Base-by-base conservation (phyloP, 1,284 basidiomycete genomes). In the Cryptococcus deneoformans region DNA sequence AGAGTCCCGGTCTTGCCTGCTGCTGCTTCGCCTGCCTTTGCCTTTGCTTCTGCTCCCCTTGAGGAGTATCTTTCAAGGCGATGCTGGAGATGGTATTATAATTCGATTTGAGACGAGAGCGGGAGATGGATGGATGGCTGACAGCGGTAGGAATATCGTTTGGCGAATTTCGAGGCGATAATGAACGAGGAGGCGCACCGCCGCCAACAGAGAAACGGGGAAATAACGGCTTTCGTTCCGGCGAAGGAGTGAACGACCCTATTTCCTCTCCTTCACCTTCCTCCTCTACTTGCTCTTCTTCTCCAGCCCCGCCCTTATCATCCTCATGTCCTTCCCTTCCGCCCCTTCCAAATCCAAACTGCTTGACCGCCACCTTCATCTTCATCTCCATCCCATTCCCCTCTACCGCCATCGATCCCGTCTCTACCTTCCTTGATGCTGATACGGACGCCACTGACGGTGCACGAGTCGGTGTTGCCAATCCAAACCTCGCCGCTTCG, bases 221-320 rank as follows among this genome's bases (percentile, higher is more conserved):
- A 20, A 20, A 20, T 20, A 20, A 20, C 20, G 20, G 20, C 20
- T 35, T 39, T 5, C 47, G 45, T 9, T 56, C 24, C 3, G 58
- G 58, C 36, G 58, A 56, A 29, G 58, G 54, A 37, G 49, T 53
- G 16, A 43, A 42, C 7, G 51, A 50, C 20, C 40, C 37, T 36
- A 51, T 52, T 5, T 35, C 24, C 11, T 43, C 50, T n/a, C 34
- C 35, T 24, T 56, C 16, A 39, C 42, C 12, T 1, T 51, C 34
- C 42, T 39, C 14, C 7, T 50, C 9, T 20, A 20, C 20, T 20
- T 20, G 20, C 20, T 20, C 20, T 20, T 20, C 20, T 20, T 20
- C 20, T 29, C 12, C 42, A n/a, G 2, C 7, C 37, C 40, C 47
- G 34, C 44, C 47, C 40, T 14, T 38, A 12, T 16, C 29, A 29